Percentiles rank a stretch among this genome's conserved stretches.
phyloP scores from a whole-genome alignment of 257 asterid species.

The Solanum dulcamara region DNA sequence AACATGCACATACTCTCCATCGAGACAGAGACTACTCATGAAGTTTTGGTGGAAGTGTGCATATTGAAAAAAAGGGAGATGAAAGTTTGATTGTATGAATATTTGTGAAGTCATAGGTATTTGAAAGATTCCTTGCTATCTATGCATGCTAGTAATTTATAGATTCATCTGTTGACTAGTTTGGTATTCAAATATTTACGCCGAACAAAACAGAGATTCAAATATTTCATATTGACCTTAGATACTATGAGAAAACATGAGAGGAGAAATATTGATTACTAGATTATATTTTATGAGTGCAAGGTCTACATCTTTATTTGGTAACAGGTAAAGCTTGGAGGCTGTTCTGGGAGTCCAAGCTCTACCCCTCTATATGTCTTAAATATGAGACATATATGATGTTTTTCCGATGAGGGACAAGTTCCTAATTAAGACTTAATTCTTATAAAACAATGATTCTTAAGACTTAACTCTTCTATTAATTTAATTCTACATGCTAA shows the following conservation, averaged over 20 bases:
- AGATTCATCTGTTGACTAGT: not conserved
- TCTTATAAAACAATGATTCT: not conserved
- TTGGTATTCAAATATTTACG: not conserved
- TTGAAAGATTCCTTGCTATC: not conserved
- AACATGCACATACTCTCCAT: not conserved
- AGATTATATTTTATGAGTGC: not conserved
- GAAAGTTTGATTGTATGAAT: not conserved
- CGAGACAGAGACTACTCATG: not conserved
- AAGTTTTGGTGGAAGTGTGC: not conserved
- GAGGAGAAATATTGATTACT: not conserved
- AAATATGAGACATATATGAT: not conserved
- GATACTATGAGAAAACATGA: not conserved
- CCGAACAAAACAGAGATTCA: not conserved
- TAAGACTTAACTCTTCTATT: not conserved
- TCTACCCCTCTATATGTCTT: not conserved
- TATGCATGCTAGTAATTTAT: not conserved
- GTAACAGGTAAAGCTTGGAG: not conserved
- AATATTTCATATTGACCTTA: not conserved
- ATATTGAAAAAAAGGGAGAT: not conserved
- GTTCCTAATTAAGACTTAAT: not conserved
- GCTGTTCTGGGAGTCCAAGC: not conserved
- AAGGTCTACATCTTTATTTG: not conserved
- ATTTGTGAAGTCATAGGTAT: not conserved
- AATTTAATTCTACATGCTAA: not conserved
- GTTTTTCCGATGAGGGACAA: not conserved